A percentile compares a stretch with the other conserved stretches of the same genome.
These are phyloP conservation scores for Rhodomyrtus tomentosa DNA, from an alignment of 345 rosid species.

Conservation along the genomic window DNA sequence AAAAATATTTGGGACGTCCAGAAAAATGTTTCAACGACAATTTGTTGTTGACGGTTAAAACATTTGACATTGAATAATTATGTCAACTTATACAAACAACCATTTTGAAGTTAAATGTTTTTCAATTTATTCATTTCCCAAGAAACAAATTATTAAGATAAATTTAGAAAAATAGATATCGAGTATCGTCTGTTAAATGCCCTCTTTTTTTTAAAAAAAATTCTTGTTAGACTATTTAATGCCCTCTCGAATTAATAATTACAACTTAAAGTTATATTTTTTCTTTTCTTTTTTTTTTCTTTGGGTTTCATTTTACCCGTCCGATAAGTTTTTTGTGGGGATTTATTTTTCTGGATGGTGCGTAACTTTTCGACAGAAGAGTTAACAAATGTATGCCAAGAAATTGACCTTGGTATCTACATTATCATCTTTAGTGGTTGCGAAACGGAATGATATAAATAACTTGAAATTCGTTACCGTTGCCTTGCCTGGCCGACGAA, in stretches of 20 bases:
- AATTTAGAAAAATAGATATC: background rate
- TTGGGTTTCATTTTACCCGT: background rate
- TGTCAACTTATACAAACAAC: background rate
- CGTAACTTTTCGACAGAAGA: background rate
- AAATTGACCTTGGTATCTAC: background rate
- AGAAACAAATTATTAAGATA: background rate
- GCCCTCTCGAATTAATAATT: background rate
- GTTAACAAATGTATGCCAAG: background rate
- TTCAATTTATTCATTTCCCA: background rate
- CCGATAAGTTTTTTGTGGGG: too few species aligned
- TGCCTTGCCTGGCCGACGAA: background rate
- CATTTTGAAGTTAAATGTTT: background rate
- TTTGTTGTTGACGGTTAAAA: background rate
- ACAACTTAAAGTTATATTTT: background rate
- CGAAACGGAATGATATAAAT: background rate
- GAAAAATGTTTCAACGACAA: background rate
- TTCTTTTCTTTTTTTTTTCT: background rate
- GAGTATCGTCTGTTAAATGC: background rate
- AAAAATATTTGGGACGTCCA: too few species aligned
- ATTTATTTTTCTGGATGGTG: too few species aligned
- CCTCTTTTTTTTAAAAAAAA: background rate
- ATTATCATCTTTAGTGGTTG: background rate
- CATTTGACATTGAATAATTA: background rate
- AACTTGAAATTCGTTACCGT: background rate
- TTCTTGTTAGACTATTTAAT: too few species aligned